These are phyloP conservation scores for Raffaelea deltoideospora DNA, from an alignment of 2,329 filamentous ascomycete genomes.

Conservation along the genomic window DNA sequence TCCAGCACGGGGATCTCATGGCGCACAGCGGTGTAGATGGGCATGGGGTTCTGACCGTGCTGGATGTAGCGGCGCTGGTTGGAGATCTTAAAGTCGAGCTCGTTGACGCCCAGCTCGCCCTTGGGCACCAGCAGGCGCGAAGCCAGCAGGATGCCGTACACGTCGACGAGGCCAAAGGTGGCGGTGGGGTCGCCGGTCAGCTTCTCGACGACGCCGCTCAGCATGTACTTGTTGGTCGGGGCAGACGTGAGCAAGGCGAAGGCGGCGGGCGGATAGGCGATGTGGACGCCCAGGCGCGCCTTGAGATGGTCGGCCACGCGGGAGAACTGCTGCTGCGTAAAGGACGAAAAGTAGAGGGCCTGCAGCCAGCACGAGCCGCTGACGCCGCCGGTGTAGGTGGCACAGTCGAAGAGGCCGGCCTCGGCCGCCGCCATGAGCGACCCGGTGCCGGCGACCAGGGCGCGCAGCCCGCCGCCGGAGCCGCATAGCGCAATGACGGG, in stretches of 20 bases:
- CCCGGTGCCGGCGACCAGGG: constrained; percentile 78
- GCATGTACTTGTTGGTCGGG: constrained; percentile 82
- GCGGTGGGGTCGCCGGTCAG: constrained; percentile 67
- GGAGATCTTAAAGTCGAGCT: constrained; percentile 77
- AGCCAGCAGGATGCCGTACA: constrained; percentile 77
- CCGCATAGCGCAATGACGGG: constrained; percentile 89
- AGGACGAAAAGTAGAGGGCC: constrained; percentile 67
- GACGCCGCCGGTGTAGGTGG: constrained; percentile 89
- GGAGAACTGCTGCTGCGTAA: constrained; percentile 52
- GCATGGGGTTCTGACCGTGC: constrained; percentile 68
- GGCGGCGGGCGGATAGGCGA: constrained; percentile 79
- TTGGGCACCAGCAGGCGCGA: constrained; percentile 75
- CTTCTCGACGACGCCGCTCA: constrained; percentile 84
- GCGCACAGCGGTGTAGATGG: constrained; percentile 89
- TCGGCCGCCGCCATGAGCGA: constrained; percentile 75
- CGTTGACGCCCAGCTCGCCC: constrained; percentile 63
- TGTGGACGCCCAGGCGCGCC: constrained; percentile 68
- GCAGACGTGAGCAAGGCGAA: constrained; percentile 69
- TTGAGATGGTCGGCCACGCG: constrained; percentile 75
- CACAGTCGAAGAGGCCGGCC: constrained; percentile 81
- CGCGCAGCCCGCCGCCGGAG: constrained; percentile 79
- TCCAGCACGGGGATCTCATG: constrained; percentile 75
- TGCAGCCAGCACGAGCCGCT: constrained; percentile 96
- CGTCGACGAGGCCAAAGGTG: constrained; percentile 79
- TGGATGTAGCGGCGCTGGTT: constrained; percentile 66